These are phyloP conservation scores for Magnaporthales sp. DNA, from an alignment of 2,329 filamentous ascomycete species.

Conservation along the genomic window DNA sequence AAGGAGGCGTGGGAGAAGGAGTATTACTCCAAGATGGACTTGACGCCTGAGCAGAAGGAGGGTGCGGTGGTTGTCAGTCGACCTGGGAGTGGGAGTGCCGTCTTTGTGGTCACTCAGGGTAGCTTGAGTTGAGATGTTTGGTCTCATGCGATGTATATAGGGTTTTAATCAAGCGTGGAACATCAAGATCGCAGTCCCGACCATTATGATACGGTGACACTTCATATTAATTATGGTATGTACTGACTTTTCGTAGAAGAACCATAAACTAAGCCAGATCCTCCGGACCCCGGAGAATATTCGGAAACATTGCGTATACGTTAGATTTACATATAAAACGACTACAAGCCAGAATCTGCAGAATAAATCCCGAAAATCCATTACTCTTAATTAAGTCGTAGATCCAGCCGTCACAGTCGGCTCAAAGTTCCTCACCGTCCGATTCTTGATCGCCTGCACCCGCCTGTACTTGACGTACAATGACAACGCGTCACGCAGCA, in stretches of 20 bases:
- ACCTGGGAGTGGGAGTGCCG: constrained; percentile 65
- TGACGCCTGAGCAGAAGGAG: constrained; percentile 62
- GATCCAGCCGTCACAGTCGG: neutral
- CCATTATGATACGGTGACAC: neutral
- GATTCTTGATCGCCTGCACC: constrained; percentile 45
- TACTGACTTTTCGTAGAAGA: neutral
- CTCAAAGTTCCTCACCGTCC: constrained; percentile 44
- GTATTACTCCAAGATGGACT: constrained; percentile 65
- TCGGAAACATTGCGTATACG: neutral
- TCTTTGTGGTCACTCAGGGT: constrained; percentile 32
- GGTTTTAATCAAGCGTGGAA: neutral
- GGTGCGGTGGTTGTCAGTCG: constrained; percentile 83
- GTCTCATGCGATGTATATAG: neutral
- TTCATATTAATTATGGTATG: neutral
- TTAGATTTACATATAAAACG: neutral
- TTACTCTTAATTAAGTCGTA: neutral
- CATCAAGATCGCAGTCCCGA: neutral
- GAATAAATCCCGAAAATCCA: neutral
- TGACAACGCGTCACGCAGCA: constrained; percentile 61
- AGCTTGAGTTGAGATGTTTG: neutral
- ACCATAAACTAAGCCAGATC: neutral
- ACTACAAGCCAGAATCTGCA: neutral
- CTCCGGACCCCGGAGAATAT: neutral
- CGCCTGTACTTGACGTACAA: constrained; percentile 57
- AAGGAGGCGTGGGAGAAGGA: constrained; percentile 68